Evolutionary conservation across 805 yeast species (phyloP).

Genomic region (Nakazawaea sp.): DNA sequence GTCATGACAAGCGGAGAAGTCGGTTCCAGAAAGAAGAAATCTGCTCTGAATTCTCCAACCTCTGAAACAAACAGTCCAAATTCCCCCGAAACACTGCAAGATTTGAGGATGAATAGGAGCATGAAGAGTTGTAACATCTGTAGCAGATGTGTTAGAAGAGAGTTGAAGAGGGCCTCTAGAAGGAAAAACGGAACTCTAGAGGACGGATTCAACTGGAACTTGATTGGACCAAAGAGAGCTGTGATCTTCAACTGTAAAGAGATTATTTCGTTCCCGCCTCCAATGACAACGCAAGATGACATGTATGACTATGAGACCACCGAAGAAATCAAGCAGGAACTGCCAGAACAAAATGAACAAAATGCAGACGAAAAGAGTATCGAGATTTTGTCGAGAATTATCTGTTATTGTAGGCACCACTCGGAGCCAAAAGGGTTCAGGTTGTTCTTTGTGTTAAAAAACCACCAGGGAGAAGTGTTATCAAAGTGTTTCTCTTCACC

Average conservation of each 20-base stretch:
- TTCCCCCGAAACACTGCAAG: slow-evolving; percentile 5
- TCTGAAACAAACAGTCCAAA: neutral
- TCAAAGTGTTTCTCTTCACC: slow-evolving; percentile 69
- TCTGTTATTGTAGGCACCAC: slow-evolving; percentile 96
- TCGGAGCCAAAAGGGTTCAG: slow-evolving; percentile 82
- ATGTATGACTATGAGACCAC: no score
- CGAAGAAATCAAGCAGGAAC: no score
- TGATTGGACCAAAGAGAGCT: slow-evolving; percentile 69
- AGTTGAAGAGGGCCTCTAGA: slow-evolving; percentile 88
- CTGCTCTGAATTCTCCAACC: neutral
- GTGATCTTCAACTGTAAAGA: slow-evolving; percentile 90
- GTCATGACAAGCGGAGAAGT: slow-evolving; percentile 49
- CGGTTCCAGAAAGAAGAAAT: neutral
- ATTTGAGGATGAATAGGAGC: slow-evolving; percentile 4
- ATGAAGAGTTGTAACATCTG: slow-evolving; percentile 65
- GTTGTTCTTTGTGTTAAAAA: slow-evolving; percentile 59
- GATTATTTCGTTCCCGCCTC: slow-evolving; percentile 65
- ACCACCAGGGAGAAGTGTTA: slow-evolving; percentile 52
- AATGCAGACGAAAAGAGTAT: slow-evolving; percentile 29
- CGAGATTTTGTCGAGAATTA: slow-evolving; percentile 65
- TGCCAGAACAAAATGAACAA: no score
- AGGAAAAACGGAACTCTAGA: slow-evolving; percentile 74
- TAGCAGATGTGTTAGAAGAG: slow-evolving; percentile 84
- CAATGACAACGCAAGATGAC: slow-evolving; percentile 22
- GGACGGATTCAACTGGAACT: slow-evolving; percentile 74